Conservation (phyloP, 2,329 filamentous ascomycete species). For the Aspergillus phoenicis region DNA sequence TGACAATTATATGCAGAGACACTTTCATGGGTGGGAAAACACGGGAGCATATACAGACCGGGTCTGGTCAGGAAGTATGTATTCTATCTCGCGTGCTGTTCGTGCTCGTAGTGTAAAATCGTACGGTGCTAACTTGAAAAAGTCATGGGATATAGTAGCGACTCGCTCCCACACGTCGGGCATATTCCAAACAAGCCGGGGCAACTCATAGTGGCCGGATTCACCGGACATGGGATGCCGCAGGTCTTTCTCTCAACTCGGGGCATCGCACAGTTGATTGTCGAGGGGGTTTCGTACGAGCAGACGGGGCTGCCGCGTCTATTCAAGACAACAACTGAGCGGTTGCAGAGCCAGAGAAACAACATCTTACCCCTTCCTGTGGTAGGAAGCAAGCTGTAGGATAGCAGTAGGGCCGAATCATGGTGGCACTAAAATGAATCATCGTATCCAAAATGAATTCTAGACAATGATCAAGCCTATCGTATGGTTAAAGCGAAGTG, state of each 20-base stretch:
- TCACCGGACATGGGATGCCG: conserved; percentile 70
- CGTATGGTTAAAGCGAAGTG: not conserved
- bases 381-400: conserved; percentile 1
- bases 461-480: not conserved
- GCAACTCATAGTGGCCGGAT: conserved; percentile 61
- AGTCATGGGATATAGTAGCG: conserved; percentile 56
- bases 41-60: conserved; percentile 34
- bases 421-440: not conserved
- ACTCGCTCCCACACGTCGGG: conserved; percentile 58
- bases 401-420: not conserved
- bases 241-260: conserved; percentile 62
- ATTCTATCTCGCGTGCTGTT: not conserved
- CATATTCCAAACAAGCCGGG: conserved; percentile 46
- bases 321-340: conserved; percentile 33
- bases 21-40: conserved; percentile 41
- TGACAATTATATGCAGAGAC: conserved; percentile 42
- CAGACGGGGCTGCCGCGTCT: conserved; percentile 35
- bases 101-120: not conserved
- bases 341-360: conserved; percentile 26
- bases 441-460: not conserved
- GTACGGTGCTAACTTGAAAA: conserved; percentile 28
- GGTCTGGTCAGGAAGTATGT: conserved; percentile 42
- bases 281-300: conserved; percentile 27
- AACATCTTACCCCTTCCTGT: conserved; percentile 17
- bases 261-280: conserved; percentile 60